Evolutionary conservation across 768 basidiomycete species (phyloP).

Genomic region (Boletus reticuloceps): DNA sequence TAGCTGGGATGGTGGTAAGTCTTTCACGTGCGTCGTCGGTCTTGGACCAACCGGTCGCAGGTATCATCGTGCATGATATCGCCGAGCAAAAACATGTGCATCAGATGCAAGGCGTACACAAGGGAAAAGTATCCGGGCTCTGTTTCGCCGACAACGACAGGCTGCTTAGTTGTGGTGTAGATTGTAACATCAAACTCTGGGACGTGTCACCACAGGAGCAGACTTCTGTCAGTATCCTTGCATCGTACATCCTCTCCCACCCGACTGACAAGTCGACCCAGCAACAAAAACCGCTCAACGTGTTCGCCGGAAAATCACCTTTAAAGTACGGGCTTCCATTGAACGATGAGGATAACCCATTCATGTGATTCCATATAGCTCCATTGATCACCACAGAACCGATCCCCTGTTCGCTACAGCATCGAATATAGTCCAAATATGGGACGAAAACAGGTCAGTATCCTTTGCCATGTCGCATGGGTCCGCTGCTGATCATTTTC

Average conservation of each 20-base stretch:
- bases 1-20: conserved; percentile 92
- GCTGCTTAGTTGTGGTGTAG: conserved; percentile 78
- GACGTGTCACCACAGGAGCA: conserved; percentile 40
- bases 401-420: conserved; percentile 93
- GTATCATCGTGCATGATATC: conserved; percentile 83
- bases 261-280: conserved; percentile 9
- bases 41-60: conserved; percentile 36
- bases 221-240: conserved; percentile 34
- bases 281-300: conserved; percentile 60
- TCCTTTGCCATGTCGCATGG: background rate
- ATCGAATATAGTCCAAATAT: conserved; percentile 90
- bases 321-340: conserved; percentile 67
- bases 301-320: conserved; percentile 82
- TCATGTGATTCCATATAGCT: conserved; percentile 48
- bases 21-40: background rate
- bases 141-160: conserved; percentile 65
- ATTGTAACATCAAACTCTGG: conserved; percentile 85
- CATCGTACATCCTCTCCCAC: background rate
- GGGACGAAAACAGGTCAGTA: conserved; percentile 90
- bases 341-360: background rate
- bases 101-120: conserved; percentile 69
- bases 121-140: conserved; percentile 82
- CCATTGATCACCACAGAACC: conserved; percentile 90
- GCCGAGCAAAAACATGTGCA: conserved; percentile 52
- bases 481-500: conserved; percentile 5